Percentiles rank a stretch among this genome's conserved stretches.
phyloP scores from a whole-genome alignment of 2,329 filamentous ascomycete genomes.

The Ascochyta lentis region DNA sequence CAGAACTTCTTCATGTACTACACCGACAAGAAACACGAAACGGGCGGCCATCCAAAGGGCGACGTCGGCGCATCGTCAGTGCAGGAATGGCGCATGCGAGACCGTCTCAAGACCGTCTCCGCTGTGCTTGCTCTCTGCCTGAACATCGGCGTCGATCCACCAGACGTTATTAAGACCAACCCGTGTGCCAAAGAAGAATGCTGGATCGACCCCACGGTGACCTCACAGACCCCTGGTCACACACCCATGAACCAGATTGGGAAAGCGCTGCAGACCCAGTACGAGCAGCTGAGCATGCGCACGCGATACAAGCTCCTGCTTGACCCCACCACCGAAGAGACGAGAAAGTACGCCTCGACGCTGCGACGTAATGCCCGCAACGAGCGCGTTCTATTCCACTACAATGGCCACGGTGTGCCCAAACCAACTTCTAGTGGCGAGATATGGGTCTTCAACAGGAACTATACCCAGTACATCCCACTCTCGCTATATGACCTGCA shows the following conservation, averaged over 20 bases:
- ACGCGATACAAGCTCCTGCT: slow-evolving; percentile 98
- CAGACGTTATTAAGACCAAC: slow-evolving; percentile 93
- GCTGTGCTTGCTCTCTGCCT: slow-evolving; percentile 92
- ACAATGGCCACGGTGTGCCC: slow-evolving; percentile 97
- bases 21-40: slow-evolving; percentile 97
- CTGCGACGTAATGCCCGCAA: slow-evolving; percentile 92
- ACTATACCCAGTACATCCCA: slow-evolving; percentile 98
- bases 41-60: slow-evolving; percentile 81
- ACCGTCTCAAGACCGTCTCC: slow-evolving; percentile 94
- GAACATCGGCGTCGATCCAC: slow-evolving; percentile 96
- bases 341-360: slow-evolving; percentile 93
- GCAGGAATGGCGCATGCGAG: slow-evolving; percentile 97
- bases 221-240: slow-evolving; percentile 70
- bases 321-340: slow-evolving; percentile 96
- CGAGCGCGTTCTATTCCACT: slow-evolving; percentile 95
- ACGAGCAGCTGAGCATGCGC: slow-evolving; percentile 91
- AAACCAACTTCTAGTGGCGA: slow-evolving; percentile 95
- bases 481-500: slow-evolving; percentile 95
- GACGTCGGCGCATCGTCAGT: slow-evolving; percentile 62
- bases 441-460: slow-evolving; percentile 99
- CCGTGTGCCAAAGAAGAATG: slow-evolving; percentile 94
- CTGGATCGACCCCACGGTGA: slow-evolving; percentile 90
- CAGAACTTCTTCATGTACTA: slow-evolving; percentile 99
- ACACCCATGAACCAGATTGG: slow-evolving; percentile 94
- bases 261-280: slow-evolving; percentile 93